These are phyloP conservation scores for Pseudogymnoascus verrucosus DNA, from an alignment of 2,329 filamentous ascomycete species.

Conservation along the genomic window DNA sequence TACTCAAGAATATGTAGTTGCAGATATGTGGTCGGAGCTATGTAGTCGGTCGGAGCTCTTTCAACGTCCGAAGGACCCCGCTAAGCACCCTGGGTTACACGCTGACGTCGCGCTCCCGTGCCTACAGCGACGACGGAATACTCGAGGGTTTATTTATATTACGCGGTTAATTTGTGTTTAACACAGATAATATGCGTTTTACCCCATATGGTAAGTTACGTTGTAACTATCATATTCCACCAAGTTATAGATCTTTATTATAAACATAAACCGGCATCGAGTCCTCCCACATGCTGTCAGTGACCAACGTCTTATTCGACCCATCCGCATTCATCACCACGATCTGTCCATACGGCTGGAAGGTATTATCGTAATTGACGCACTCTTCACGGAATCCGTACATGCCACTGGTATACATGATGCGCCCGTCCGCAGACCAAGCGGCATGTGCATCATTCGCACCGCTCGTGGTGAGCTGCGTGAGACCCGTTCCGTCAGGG, in stretches of 20 bases:
- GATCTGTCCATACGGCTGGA: conserved; percentile 39
- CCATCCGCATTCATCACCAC: conserved; percentile 37
- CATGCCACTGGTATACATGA: conserved; percentile 35
- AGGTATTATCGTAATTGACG: conserved; percentile 34
- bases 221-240: background rate
- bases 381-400: conserved; percentile 37
- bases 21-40: background rate
- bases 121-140: background rate
- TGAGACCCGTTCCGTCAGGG: conserved; percentile 33
- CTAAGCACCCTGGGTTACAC: background rate
- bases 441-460: conserved; percentile 38
- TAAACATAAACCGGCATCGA: conserved; percentile 26
- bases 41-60: background rate
- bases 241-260: conserved; percentile 12
- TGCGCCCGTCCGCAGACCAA: conserved; percentile 35
- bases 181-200: background rate
- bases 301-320: conserved; percentile 24
- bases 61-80: background rate
- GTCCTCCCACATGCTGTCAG: conserved; percentile 29
- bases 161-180: background rate
- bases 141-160: background rate
- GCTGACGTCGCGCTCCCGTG: background rate
- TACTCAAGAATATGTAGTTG: background rate
- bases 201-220: background rate
- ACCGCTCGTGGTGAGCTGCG: conserved; percentile 27